Evolutionary conservation across 106 monocot species (phyloP).

Genomic region (Dioscorea dumetorum): DNA sequence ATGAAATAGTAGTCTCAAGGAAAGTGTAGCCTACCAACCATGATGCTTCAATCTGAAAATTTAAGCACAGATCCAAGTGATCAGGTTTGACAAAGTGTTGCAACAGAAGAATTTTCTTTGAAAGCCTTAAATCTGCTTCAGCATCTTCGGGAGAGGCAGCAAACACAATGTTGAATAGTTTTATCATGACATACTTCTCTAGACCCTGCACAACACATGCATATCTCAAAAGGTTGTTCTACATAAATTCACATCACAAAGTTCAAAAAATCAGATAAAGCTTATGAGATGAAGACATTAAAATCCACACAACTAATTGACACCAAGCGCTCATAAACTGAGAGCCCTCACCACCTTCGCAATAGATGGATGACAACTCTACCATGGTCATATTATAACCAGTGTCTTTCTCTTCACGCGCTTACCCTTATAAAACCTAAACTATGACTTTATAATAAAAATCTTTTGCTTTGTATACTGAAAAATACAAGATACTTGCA

Average conservation of each 20-base stretch:
- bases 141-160: conserved; percentile 29
- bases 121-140: conserved; percentile 24
- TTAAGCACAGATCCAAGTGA: conserved; percentile 39
- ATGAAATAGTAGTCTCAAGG: too few relatives aligned
- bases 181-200: conserved; percentile 51
- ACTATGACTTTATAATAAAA: background rate
- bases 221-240: background rate
- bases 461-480: background rate
- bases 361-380: too few relatives aligned
- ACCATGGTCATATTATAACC: background rate
- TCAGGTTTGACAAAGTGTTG: conserved; percentile 47
- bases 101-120: conserved; percentile 39
- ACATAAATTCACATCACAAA: background rate
- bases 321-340: too few relatives aligned
- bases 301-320: too few relatives aligned
- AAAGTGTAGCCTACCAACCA: conserved; percentile 29
- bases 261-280: background rate
- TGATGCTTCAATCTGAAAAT: conserved; percentile 32
- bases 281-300: too few relatives aligned
- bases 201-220: conserved; percentile 17
- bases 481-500: too few relatives aligned
- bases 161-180: conserved; percentile 38
- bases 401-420: background rate
- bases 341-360: too few relatives aligned
- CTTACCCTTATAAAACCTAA: background rate